Base-by-base conservation (phyloP, 2,329 filamentous ascomycete species). In the Arthroderma sp. region DNA sequence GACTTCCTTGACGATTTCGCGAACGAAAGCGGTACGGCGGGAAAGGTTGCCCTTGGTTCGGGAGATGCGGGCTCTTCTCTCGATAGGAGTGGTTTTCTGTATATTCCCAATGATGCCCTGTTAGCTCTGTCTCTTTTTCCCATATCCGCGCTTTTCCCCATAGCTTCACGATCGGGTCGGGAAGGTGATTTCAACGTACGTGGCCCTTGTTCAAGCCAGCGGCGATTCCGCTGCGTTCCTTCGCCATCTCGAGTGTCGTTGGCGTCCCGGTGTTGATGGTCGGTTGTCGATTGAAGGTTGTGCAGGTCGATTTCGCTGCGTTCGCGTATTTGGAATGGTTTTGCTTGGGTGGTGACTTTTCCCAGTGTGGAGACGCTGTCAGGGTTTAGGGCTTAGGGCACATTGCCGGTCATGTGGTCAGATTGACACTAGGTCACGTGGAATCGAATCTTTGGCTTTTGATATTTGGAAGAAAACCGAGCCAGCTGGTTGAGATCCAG, bases 1-100 rank as follows among this genome's bases (percentile, higher is more conserved):
- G 70, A 96, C 91, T 77, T 98, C 91, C 79, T 93, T 94, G 70
- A 94, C 86, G 67, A 98, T 83, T 66, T 95, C 88, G 61, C 91
- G 80, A 60, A 96, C 89, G 74, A 98, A 96, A 61, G 84, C 81
- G 61, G 91, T 96, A 65, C 88, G 82, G 82, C 94, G 94, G 76
- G 85, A 93, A 65, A 94, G 75, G 73, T 91, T 85, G 61, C 91
- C 91, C 80, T 95, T 96, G 75, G 81, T 88, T 61, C 82, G 76
- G 64, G 81, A 85, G 62, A 88, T 78, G 62, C 82, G 79, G 63
- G 78, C 78, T 77, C 87, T 88, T 68, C 83, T 81, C 57, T 65
- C 58, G 65, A 85, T 79, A 60, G 80, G 67, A 59, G 83, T 87
- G 71, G 83, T 86, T 79, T 88, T 88, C 82, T 22, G 15, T 88